These are phyloP conservation scores for Alternaria alternata DNA, from an alignment of 2,329 filamentous ascomycete genomes.

Conservation along the genomic window DNA sequence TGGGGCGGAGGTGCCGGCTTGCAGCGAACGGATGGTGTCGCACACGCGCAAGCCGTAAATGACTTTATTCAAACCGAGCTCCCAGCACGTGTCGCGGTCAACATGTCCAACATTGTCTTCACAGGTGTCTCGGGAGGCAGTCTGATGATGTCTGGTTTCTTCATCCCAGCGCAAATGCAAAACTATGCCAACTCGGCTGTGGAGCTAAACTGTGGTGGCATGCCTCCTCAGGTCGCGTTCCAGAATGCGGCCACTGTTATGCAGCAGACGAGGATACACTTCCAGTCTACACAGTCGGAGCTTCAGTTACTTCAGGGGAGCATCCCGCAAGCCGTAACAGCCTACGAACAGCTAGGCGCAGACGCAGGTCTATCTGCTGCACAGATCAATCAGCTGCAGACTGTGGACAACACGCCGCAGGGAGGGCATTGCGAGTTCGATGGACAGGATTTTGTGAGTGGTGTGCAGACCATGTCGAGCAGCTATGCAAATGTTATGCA, in stretches of 20 bases:
- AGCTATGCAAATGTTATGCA: slow-evolving; percentile 64
- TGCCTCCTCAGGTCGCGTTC: slow-evolving; percentile 63
- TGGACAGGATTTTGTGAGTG: slow-evolving; percentile 61
- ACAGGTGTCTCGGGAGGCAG: slow-evolving; percentile 66
- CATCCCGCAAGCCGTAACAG: slow-evolving; percentile 61
- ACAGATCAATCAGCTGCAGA: slow-evolving; percentile 63
- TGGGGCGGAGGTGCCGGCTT: slow-evolving; percentile 65
- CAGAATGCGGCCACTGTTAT: slow-evolving; percentile 55
- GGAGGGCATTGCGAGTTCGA: slow-evolving; percentile 69
- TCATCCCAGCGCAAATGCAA: slow-evolving; percentile 64
- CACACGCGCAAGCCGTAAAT: slow-evolving; percentile 64
- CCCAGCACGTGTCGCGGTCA: slow-evolving; percentile 63
- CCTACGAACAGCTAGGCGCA: slow-evolving; percentile 61
- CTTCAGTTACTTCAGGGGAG: slow-evolving; percentile 58
- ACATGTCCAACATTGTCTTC: slow-evolving; percentile 63
- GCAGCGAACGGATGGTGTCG: slow-evolving; percentile 63
- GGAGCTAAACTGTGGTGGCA: slow-evolving; percentile 64
- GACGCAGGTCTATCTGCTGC: slow-evolving; percentile 54
- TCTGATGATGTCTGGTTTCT: slow-evolving; percentile 64
- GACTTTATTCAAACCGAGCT: slow-evolving; percentile 61
- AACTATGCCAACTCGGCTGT: slow-evolving; percentile 62
- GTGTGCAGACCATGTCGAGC: slow-evolving; percentile 65
- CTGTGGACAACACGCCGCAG: slow-evolving; percentile 64
- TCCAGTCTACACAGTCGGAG: slow-evolving; percentile 64
- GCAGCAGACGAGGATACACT: slow-evolving; percentile 62